phyloP scores from a whole-genome alignment of 768 basidiomycete species.

The Rhizopogon vinicolor region DNA sequence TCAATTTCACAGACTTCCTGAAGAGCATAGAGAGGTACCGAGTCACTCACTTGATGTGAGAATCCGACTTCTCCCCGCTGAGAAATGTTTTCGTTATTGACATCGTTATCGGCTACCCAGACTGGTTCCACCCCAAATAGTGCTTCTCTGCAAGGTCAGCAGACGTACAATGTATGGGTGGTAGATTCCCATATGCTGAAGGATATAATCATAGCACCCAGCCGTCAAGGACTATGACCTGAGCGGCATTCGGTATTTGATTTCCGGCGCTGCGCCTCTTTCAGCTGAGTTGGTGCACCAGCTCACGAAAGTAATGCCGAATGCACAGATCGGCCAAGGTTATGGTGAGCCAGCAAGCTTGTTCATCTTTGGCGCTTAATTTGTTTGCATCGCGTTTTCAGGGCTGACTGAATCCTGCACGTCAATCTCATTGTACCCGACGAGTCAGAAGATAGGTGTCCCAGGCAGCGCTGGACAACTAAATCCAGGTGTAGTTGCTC shows the following conservation, averaged over 20 bases:
- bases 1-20: constrained; percentile 56
- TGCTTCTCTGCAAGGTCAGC: constrained; percentile 60
- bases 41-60: constrained; percentile 54
- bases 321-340: constrained; percentile 59
- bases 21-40: constrained; percentile 54
- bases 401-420: constrained; percentile 69
- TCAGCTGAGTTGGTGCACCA: constrained; percentile 49
- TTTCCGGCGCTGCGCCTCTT: constrained; percentile 63
- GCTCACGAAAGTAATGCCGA: constrained; percentile 44
- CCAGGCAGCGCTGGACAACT: constrained; percentile 46
- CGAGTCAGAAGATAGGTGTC: constrained; percentile 42
- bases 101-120: constrained; percentile 22
- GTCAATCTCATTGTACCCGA: constrained; percentile 44
- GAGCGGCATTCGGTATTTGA: constrained; percentile 45
- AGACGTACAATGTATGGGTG: not conserved
- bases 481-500: constrained; percentile 50
- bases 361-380: no score
- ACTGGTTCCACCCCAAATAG: constrained; percentile 64
- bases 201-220: constrained; percentile 37
- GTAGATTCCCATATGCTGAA: not conserved
- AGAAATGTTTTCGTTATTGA: not conserved
- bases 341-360: constrained; percentile 37
- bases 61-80: not conserved
- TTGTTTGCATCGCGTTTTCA: constrained; percentile 14
- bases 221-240: constrained; percentile 45